Base-by-base conservation (phyloP, 257 asterid genomes). In the Asclepias syriaca region DNA sequence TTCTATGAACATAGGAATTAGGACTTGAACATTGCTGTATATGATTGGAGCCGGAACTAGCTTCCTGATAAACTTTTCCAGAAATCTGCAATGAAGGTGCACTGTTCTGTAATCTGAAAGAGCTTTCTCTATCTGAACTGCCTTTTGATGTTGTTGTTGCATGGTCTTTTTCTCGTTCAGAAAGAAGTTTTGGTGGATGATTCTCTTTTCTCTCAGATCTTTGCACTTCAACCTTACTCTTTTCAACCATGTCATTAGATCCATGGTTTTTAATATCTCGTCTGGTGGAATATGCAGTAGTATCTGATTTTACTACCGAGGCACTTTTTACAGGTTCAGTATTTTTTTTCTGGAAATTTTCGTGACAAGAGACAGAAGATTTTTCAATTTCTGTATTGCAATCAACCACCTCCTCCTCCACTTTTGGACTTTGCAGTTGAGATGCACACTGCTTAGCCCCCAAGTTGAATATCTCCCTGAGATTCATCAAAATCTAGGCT, bases 31-130 rank as follows among this genome's bases (percentile, higher is more conserved):
- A 79, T 63, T 74, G 78, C 65, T 70, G 51, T 40, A 51, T 71
- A 48, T 21, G 59, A 66, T 72, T 77, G 71, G 82, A 65, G 51
- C 32, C 57, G 58, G 75, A 63, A 40, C 66, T 78, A 65, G 57
- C 71, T 75, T 79, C 83, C 71, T 71, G 72, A 59, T 60, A 71
- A 18, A 72, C 45, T 72, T 71, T 29, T 57, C 76, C 80, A 22
- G 72, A 77, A 51, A 60, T 54, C 21, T 73, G 78, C 39, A 64
- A 43, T 53, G 51, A 72, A 24, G 21, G 69, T 24, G 37, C 56
- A 73, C n/a, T 34, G n/a, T 65, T 77, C 34, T 72, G 77, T 18
- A 78, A 77, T 69, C 76, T 73, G 51, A 10, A 12, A 63, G 68
- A 66, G 53, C 54, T 60, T 80, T 76, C 77, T 43, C 51, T 40